A percentile compares a stretch with the other conserved stretches of the same genome.
Evolutionary conservation across 140 eudicot species (phyloP).

Genomic region (Oenanthe javanica): DNA sequence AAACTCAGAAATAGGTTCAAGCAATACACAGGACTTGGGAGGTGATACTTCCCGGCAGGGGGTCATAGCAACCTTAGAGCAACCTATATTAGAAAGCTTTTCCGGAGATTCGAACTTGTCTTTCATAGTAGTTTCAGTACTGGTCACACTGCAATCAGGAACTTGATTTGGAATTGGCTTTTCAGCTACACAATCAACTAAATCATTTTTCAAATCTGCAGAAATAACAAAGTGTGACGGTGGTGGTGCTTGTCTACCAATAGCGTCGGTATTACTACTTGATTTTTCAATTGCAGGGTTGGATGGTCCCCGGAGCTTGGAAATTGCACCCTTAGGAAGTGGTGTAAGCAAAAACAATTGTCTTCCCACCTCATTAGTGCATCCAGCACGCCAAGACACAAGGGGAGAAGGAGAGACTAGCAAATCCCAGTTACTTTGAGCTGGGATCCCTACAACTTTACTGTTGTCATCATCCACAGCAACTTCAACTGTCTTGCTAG

Average conservation of each 20-base stretch:
- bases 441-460: constrained; percentile 42
- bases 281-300: constrained; percentile 23
- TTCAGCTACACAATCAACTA: constrained; percentile 15
- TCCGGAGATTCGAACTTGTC: constrained; percentile 37
- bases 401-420: constrained; percentile 94
- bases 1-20: constrained; percentile 53
- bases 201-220: constrained; percentile 5
- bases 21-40: constrained; percentile 59
- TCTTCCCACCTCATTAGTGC: constrained; percentile 51
- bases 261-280: constrained; percentile 9
- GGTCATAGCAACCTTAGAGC: constrained; percentile 43
- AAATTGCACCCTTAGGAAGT: constrained; percentile 44
- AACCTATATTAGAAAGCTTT: constrained; percentile 19
- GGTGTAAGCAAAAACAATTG: constrained; percentile 83
- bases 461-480: constrained; percentile 16
- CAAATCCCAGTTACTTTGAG: constrained; percentile 38
- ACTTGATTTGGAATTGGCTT: constrained; percentile 19
- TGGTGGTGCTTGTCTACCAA: constrained; percentile 16
- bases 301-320: constrained; percentile 35
- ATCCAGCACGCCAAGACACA: constrained; percentile 85
- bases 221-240: constrained; percentile 10
- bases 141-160: constrained; percentile 16
- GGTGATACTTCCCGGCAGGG: constrained; percentile 82
- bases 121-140: constrained; percentile 14
- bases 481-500: constrained; percentile 20